Evolutionary conservation across 305 asterid genomes (phyloP), one percentile per base, ranked within the genome.

Genomic region (Withania somnifera): DNA sequence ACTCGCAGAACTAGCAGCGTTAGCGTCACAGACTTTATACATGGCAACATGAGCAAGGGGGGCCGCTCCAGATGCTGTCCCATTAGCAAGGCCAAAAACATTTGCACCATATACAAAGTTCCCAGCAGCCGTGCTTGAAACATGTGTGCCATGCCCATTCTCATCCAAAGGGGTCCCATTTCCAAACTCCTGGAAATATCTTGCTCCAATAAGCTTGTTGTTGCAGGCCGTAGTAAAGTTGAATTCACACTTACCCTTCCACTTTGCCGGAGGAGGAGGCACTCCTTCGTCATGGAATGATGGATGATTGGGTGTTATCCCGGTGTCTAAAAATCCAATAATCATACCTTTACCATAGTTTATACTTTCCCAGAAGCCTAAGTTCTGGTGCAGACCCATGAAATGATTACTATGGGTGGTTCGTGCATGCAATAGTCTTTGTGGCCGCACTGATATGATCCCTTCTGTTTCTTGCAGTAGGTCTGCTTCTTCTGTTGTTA

Each of bases 141-240:
- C 87, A 73, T 89, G 91, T 1, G 95, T 90, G 15, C 93, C 92
- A 22, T 92, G 91, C 3, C 93, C 94, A 1, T 20, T 0, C 2
- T 54, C 71, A 36, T 90, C 93, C 2, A 84, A 24, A 0, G 92
- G 90, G 22, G 60, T 51, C 1, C 83, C 66, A 6, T 64, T 50
- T 66, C 60, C 80, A 0, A 78, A 77, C 11, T 1, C 63, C 7
- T 11, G 4, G 66, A 87, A 90, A 71, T 34, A 76, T 24, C 92
- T 86, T 0, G 91, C 93, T 38, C 97, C 93, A 51, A 90, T 90
- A 61, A 92, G 79, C 71, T 89, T 90, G 78, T 89, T 92, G 51
- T 92, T 92, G 78, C 93, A 90, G 2, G 71, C 77, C 0, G 88
- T 79, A 38, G 89, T 79, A 32, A 11, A 73, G 28, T 82, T 51